A percentile compares a stretch with the other conserved stretches of the same genome.
These are phyloP conservation scores for Pyrenophora graminea DNA, from an alignment of 2,329 filamentous ascomycete species.

Conservation along the genomic window DNA sequence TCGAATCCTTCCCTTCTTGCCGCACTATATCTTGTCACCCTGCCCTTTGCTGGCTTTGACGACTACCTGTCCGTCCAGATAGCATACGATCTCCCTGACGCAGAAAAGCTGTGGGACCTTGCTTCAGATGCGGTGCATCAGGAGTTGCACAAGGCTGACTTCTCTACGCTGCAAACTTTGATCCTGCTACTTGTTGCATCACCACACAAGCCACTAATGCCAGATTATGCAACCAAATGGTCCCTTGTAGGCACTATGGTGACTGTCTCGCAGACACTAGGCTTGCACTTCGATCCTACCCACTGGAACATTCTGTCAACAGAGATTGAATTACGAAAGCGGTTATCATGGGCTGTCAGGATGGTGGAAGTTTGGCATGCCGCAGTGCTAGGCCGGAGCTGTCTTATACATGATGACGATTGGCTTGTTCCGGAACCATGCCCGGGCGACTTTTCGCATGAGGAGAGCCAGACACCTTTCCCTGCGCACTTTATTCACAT, in stretches of 20 bases:
- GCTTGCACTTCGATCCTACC: background rate
- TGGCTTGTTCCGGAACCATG: background rate
- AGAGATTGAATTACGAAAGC: background rate
- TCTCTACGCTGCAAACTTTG: background rate
- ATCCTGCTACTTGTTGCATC: background rate
- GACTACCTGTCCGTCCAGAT: constrained; percentile 1
- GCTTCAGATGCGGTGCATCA: background rate
- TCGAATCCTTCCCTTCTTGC: background rate
- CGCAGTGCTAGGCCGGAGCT: background rate
- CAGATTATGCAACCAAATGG: constrained; percentile 4
- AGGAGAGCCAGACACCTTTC: background rate
- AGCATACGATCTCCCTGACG: constrained; percentile 1
- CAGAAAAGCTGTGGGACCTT: background rate
- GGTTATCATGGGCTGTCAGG: background rate
- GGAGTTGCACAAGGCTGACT: background rate
- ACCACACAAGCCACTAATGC: background rate
- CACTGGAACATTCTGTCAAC: background rate
- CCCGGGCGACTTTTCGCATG: background rate
- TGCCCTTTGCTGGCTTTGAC: constrained; percentile 1
- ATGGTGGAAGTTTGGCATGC: constrained; percentile 3
- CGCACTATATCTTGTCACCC: background rate
- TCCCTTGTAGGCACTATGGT: constrained; percentile 2
- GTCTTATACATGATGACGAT: background rate
- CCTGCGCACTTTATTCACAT: background rate
- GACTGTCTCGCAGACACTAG: background rate